Base-by-base conservation (phyloP, 352 stramenopile species). In the Nothophytophthora sp. region DNA sequence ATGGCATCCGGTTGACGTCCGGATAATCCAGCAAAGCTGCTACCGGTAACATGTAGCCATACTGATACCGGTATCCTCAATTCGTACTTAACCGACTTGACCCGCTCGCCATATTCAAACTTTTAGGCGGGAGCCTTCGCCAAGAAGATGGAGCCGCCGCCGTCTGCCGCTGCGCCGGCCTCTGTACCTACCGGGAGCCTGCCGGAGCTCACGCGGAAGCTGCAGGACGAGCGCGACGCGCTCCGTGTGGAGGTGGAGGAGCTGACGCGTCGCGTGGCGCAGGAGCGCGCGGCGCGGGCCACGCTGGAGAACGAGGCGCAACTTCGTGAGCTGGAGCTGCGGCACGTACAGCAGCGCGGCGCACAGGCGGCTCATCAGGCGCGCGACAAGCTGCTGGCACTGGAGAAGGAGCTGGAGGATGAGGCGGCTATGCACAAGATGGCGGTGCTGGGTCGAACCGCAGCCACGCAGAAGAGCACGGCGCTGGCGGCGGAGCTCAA, bases 381-480 rank as follows among this genome's bases (percentile, higher is more conserved):
- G 27, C 71, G 64, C 0, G 70, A 87, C 6, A 76, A 77, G 40
- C 35, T 83, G 0, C 48, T 70, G 38, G 45, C 60, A 15, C 23
- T 88, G 4, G 76, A 88, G 39, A 80, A 83, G 28, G 73, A 89
- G 51, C 63, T 89, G 3, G 78, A 89, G 23, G 69, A 85, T 9
- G 76, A 88, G 51, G 50, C 59, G 8, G 57, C 67, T 5, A 67
- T 70, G 54, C 76, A 86, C 35, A 69, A 79, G 50, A 71, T 81
- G 55, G 61, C 67, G 41, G 52, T 76, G 41, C 70, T 86, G 49
- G 71, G 64, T 4, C 74, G 73, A 29, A 84, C 69, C 22, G 56
- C 74, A 0, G 76, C 78, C 3, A 63, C 55, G 12, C 76, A 89
- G 33, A 86, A 88, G 60, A 86, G 74, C 38, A 58, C 59, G 36